phyloP scores from a whole-genome alignment of 257 asterid species.

The Solanum sejunctum region DNA sequence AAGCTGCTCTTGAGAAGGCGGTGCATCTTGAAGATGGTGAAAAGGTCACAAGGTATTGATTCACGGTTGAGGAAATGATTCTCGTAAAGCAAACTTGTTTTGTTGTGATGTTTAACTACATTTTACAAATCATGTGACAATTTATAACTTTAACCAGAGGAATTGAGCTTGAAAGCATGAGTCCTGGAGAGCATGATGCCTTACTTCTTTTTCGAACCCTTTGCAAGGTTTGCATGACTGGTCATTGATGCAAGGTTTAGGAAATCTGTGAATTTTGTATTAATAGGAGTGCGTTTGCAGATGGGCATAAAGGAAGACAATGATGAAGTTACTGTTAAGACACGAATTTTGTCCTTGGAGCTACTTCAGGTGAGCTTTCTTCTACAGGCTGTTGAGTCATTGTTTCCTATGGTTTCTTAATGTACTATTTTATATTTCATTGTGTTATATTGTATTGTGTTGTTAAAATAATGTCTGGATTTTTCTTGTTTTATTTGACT shows the following conservation, averaged over 20 bases:
- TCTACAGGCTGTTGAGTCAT: neutral
- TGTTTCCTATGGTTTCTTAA: neutral
- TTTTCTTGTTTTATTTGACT: neutral
- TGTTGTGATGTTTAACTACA: neutral
- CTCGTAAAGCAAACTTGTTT: conserved; percentile 12
- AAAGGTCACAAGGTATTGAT: conserved; percentile 61
- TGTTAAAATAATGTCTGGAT: neutral
- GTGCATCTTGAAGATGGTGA: conserved; percentile 91
- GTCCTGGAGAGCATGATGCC: conserved; percentile 80
- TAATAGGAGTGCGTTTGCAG: conserved; percentile 28
- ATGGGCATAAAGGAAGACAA: conserved; percentile 98
- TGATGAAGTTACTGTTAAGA: conserved; percentile 78
- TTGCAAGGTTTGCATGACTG: conserved; percentile 70
- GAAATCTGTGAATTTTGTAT: neutral
- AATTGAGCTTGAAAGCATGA: conserved; percentile 56
- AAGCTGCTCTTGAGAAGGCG: conserved; percentile 98
- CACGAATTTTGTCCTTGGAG: conserved; percentile 92
- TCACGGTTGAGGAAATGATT: conserved; percentile 5
- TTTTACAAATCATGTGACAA: neutral
- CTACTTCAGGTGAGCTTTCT: conserved; percentile 70
- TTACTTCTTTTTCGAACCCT: conserved; percentile 92
- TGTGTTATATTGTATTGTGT: neutral
- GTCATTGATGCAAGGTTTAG: neutral
- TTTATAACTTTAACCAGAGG: conserved; percentile 35
- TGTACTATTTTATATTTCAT: neutral